Evolutionary conservation across 768 basidiomycete genomes (phyloP), one percentile per base, ranked within the genome.

Genomic region (Tremella yokohamensis): DNA sequence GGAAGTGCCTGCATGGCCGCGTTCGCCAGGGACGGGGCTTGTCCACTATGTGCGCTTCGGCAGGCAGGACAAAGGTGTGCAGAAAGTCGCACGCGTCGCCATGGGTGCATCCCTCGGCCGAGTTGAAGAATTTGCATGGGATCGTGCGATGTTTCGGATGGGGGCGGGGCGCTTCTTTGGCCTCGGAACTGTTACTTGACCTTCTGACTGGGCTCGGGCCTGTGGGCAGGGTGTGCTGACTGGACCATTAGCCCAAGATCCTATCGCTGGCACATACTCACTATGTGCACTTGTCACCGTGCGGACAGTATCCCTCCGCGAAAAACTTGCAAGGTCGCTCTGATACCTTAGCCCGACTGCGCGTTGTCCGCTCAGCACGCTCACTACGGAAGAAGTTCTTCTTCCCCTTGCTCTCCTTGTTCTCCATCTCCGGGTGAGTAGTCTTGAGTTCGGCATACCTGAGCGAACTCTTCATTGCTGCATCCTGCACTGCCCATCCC

Each of bases 21-120:
- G 70, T 76, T 38, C 75, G 58, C 75, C 75, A 76, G 22, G 75
- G 72, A 60, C 73, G 40, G 8, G 75, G 75, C 45, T 59, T 57
- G 13, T 69, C 60, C 6, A 73, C 62, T 6, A 75, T 48, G 8
- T 67, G 65, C 4, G 62, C 62, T 16, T 48, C 52, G 2, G 56
- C 26, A 4, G 73, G 75, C 9, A 76, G 65, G 18, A 75, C 72
- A 9, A 62, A 60, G 3, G 66, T 63, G 47, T 76, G 75, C 18
- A 76, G 54, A 62, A 74, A 76, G 2, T 52, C 42, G 53, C 75
- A 76, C 6, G 48, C 22, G 0, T 60, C 52, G 18, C 72, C 73
- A 44, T 66, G 68, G 25, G 26, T 49, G 34, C 75, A 76, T 9
- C 75, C 75, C 20, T 45, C 40, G 2, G 66, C 44, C 1, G 73